A percentile compares a stretch with the other conserved stretches of the same genome.
phyloP scores from a whole-genome alignment of 2,329 filamentous ascomycete species.

The Aspergillus latus region DNA sequence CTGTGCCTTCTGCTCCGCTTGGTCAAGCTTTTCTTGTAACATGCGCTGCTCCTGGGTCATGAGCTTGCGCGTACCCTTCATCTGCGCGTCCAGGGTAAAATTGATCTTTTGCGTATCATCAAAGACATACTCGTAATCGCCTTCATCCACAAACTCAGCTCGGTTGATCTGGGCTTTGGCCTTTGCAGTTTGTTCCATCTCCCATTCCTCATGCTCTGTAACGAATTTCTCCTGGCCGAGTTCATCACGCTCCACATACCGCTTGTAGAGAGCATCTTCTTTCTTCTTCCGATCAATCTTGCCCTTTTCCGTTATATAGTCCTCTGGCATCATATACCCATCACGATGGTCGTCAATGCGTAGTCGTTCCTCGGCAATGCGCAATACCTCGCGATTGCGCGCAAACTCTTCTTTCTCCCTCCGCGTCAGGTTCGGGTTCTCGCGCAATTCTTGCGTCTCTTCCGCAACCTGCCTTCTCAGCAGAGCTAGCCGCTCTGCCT shows the following conservation, averaged over 20 bases:
- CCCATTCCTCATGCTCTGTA: slow-evolving; percentile 96
- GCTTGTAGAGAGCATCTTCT: slow-evolving; percentile 83
- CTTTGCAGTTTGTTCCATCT: slow-evolving; percentile 81
- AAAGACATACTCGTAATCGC: slow-evolving; percentile 89
- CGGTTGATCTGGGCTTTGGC: slow-evolving; percentile 81
- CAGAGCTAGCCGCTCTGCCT: slow-evolving; percentile 80
- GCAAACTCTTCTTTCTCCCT: slow-evolving; percentile 84
- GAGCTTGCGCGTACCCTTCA: slow-evolving; percentile 69
- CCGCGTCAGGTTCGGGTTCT: slow-evolving; percentile 71
- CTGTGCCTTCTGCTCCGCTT: slow-evolving; percentile 81
- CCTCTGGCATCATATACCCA: slow-evolving; percentile 89
- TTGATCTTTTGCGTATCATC: slow-evolving; percentile 86
- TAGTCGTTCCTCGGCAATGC: slow-evolving; percentile 78
- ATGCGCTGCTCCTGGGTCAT: slow-evolving; percentile 76
- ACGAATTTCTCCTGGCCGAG: slow-evolving; percentile 85
- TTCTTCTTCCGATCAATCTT: slow-evolving; percentile 86
- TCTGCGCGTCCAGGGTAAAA: slow-evolving; percentile 72
- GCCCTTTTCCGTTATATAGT: slow-evolving; percentile 91
- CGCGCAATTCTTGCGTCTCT: slow-evolving; percentile 76
- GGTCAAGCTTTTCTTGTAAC: slow-evolving; percentile 78
- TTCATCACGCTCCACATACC: slow-evolving; percentile 84
- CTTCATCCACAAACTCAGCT: slow-evolving; percentile 71
- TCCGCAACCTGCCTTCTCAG: slow-evolving; percentile 86
- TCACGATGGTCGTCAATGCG: slow-evolving; percentile 89
- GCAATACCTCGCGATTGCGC: slow-evolving; percentile 78